These are phyloP conservation scores for Monosporozyma servazzii DNA, from an alignment of 805 yeast genomes.

Conservation along the genomic window DNA sequence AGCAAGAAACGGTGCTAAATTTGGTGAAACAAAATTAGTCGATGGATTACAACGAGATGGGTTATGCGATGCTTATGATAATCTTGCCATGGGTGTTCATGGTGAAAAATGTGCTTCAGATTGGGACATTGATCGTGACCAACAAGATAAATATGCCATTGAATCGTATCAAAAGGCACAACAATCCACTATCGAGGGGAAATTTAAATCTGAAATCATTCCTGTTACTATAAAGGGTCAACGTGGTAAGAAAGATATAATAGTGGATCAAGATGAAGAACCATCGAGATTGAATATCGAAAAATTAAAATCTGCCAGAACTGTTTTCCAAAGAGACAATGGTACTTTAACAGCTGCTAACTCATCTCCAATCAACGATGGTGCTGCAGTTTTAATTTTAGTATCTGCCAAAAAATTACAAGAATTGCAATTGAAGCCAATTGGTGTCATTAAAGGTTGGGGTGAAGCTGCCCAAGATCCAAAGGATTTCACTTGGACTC, in stretches of 20 bases:
- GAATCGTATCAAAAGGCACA: constrained; percentile 80
- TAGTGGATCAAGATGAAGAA: constrained; percentile 78
- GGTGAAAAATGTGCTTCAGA: constrained; percentile 95
- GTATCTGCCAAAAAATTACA: constrained; percentile 75
- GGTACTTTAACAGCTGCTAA: constrained; percentile 98
- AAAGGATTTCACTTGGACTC: constrained; percentile 91
- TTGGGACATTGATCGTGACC: constrained; percentile 66
- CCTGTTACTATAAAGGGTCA: constrained; percentile 84
- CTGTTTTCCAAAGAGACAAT: constrained; percentile 87
- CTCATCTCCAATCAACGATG: constrained; percentile 93
- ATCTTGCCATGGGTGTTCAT: constrained; percentile 88
- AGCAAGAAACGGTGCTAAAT: constrained; percentile 83
- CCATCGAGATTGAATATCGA: constrained; percentile 63
- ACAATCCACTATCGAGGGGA: constrained; percentile 68
- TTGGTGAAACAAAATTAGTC: constrained; percentile 67
- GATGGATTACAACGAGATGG: constrained; percentile 95
- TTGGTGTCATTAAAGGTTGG: constrained; percentile 87
- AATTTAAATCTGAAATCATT: constrained; percentile 72
- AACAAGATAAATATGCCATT: constrained; percentile 84
- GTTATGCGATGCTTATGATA: constrained; percentile 81
- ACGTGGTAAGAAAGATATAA: constrained; percentile 81
- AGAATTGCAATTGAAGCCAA: constrained; percentile 79
- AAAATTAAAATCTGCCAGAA: constrained; percentile 73
- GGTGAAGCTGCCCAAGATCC: constrained; percentile 98
- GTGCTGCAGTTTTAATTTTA: constrained; percentile 90